These are phyloP conservation scores for Actinomucor elegans DNA, from an alignment of 371 early-diverging fungal species.

Conservation along the genomic window DNA sequence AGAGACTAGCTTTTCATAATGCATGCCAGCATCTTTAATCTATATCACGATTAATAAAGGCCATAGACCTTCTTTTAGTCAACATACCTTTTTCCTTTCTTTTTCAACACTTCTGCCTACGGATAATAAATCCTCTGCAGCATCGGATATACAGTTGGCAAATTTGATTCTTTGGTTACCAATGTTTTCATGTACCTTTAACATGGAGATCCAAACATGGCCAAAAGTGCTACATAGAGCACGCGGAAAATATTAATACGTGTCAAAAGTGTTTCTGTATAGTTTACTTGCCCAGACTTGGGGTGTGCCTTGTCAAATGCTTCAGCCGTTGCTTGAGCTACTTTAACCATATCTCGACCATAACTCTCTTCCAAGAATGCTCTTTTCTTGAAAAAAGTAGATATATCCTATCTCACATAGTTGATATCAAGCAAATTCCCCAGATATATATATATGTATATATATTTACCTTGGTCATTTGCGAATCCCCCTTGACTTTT, in stretches of 20 bases:
- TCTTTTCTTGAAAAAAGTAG: slow-evolving; percentile 56
- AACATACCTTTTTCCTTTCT: slow-evolving; percentile 72
- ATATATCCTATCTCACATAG: slow-evolving; percentile 47
- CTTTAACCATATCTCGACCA: slow-evolving; percentile 52
- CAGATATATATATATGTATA: too few relatives aligned
- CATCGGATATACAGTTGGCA: slow-evolving; percentile 56
- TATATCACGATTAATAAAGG: slow-evolving; percentile 16
- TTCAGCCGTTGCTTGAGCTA: slow-evolving; percentile 47
- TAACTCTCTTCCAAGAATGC: slow-evolving; percentile 66
- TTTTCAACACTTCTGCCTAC: slow-evolving; percentile 78
- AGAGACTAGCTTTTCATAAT: slow-evolving; percentile 65
- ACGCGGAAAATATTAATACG: too few relatives aligned
- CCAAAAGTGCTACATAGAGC: slow-evolving; percentile 50
- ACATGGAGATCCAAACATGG: slow-evolving; percentile 60
- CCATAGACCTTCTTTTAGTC: too few relatives aligned
- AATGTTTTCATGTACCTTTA: slow-evolving; percentile 74
- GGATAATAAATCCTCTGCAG: slow-evolving; percentile 70
- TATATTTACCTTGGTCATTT: slow-evolving; percentile 26
- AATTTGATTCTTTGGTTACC: slow-evolving; percentile 73
- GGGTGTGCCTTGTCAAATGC: slow-evolving; percentile 47
- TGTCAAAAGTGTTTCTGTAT: too few relatives aligned
- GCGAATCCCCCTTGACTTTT: slow-evolving; percentile 24
- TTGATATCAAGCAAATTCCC: too few relatives aligned
- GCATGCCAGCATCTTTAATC: slow-evolving; percentile 76
- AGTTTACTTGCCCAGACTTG: slow-evolving; percentile 43